These are phyloP conservation scores for Crucihimalaya himalaica DNA, from an alignment of 345 rosid genomes.

Conservation along the genomic window DNA sequence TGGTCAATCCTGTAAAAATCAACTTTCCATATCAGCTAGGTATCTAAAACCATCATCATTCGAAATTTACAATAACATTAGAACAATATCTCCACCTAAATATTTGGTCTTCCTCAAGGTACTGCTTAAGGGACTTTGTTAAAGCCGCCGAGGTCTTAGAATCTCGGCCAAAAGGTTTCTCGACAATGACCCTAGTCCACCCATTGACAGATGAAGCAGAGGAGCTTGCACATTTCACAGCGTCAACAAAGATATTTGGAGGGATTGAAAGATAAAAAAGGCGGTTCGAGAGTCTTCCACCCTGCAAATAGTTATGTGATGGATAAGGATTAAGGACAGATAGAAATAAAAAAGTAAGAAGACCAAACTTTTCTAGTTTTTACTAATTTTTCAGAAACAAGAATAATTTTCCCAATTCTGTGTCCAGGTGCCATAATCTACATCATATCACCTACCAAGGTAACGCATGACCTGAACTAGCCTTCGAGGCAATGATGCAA, in stretches of 20 bases:
- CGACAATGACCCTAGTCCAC: slow-evolving; percentile 98
- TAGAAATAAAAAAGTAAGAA: background rate
- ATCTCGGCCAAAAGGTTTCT: slow-evolving; percentile 99
- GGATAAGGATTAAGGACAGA: slow-evolving; percentile 13
- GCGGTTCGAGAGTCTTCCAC: slow-evolving; percentile 74
- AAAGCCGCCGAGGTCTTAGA: slow-evolving; percentile 91
- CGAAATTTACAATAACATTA: background rate
- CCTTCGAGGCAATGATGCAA: slow-evolving; percentile 2
- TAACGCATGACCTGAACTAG: slow-evolving; percentile 7
- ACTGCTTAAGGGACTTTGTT: slow-evolving; percentile 80
- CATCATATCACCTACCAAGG: slow-evolving; percentile 4
- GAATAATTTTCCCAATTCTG: background rate
- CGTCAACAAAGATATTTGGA: slow-evolving; percentile 89
- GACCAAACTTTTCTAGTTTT: background rate
- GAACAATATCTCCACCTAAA: slow-evolving; percentile 62
- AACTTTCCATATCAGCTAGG: background rate
- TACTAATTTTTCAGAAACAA: background rate
- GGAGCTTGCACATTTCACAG: slow-evolving; percentile 85
- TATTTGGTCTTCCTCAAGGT: slow-evolving; percentile 88
- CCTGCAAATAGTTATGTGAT: slow-evolving; percentile 49
- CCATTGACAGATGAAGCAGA: slow-evolving; percentile 90
- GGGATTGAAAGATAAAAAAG: slow-evolving; percentile 93
- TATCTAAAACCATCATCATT: slow-evolving; percentile 1
- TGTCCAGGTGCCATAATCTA: background rate
- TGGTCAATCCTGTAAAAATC: slow-evolving; percentile 81